Evolutionary conservation across 2,329 filamentous ascomycete species (phyloP).

Genomic region (Chrysoporthe austroafricana): DNA sequence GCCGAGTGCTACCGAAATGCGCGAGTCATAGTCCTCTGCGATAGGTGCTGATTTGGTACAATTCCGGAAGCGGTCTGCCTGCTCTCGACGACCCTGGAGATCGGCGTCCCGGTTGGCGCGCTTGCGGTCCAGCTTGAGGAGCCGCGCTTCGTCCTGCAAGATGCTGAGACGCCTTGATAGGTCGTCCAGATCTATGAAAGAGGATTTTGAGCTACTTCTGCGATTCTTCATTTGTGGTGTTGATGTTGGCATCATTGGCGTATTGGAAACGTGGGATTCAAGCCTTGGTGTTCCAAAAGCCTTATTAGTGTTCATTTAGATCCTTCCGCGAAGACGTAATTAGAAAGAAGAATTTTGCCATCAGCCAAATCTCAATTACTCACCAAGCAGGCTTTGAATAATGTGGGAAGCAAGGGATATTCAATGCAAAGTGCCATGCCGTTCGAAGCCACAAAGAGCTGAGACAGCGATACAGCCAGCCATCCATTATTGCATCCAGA

Average conservation of each 20-base stretch:
- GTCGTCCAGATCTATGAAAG: constrained; percentile 13
- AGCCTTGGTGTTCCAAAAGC: no score
- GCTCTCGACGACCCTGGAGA: constrained; percentile 7
- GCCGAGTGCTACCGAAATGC: constrained; percentile 1
- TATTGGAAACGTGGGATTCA: not conserved
- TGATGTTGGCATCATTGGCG: not conserved
- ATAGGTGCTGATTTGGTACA: constrained; percentile 2
- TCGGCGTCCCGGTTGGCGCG: not conserved
- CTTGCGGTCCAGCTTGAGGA: constrained; percentile 5
- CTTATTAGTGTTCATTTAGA: no score
- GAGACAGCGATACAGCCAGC: no score
- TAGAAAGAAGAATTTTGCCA: no score
- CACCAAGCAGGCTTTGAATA: no score
- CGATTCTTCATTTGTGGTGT: not conserved
- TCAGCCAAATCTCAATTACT: no score
- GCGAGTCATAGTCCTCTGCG: not conserved
- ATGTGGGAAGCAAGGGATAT: no score
- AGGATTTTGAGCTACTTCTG: not conserved
- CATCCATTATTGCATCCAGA: no score
- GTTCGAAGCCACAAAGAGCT: no score
- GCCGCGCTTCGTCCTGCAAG: constrained; percentile 12
- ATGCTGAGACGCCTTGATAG: constrained; percentile 18
- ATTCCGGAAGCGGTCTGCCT: not conserved
- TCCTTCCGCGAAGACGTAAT: no score
- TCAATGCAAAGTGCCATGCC: no score